phyloP scores from a whole-genome alignment of 768 basidiomycete species.

The Cystobasidium ongulense region DNA sequence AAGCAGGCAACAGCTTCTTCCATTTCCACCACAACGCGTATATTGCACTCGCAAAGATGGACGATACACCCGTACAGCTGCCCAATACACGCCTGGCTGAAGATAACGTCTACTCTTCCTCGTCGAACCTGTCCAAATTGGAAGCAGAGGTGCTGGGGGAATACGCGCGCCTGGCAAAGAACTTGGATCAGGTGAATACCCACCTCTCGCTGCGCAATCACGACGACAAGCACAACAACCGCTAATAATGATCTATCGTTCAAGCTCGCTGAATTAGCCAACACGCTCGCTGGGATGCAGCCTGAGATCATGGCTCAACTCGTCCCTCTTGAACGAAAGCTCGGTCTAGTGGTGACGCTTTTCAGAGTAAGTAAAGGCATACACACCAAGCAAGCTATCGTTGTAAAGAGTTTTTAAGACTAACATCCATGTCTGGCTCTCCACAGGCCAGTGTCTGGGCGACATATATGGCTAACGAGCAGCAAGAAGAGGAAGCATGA shows the following conservation, averaged over 20 bases:
- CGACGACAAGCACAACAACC: too few species aligned
- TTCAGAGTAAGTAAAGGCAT: slow-evolving; percentile 57
- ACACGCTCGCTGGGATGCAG: slow-evolving; percentile 63
- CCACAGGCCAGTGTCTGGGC: slow-evolving; percentile 30
- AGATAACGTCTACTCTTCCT: slow-evolving; percentile 6
- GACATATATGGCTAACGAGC: slow-evolving; percentile 25
- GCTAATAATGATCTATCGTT: too few species aligned
- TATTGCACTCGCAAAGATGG: neutral
- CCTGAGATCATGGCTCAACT: slow-evolving; percentile 65
- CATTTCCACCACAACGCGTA: neutral
- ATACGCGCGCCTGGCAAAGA: slow-evolving; percentile 18
- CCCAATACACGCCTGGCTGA: neutral
- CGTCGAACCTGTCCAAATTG: neutral
- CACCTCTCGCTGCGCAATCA: neutral
- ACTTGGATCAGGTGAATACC: slow-evolving; percentile 11
- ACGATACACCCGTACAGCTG: neutral
- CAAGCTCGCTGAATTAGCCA: slow-evolving; percentile 63
- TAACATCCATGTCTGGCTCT: too few species aligned
- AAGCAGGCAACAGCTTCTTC: neutral
- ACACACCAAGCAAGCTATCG: too few species aligned
- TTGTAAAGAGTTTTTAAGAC: too few species aligned
- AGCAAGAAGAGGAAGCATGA: slow-evolving; percentile 23
- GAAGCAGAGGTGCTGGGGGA: slow-evolving; percentile 28
- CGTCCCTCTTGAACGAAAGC: slow-evolving; percentile 77
- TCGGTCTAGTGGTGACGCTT: slow-evolving; percentile 90